phyloP scores from a whole-genome alignment of 176 grass and related monocot genomes.

The Dactylis glomerata region DNA sequence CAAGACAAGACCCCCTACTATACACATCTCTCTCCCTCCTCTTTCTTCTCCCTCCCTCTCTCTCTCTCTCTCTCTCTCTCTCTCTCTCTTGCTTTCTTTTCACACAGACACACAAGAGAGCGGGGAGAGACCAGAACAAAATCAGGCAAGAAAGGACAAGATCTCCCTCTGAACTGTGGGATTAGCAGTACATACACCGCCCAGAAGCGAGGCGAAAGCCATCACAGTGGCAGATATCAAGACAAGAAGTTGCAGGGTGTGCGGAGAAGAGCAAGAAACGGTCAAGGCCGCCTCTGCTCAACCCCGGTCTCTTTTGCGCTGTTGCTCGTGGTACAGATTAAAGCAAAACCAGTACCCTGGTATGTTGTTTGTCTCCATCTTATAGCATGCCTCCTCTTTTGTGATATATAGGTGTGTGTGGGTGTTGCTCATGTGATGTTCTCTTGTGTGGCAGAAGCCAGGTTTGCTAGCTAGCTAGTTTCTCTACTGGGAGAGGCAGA shows the following conservation, averaged over 20 bases:
- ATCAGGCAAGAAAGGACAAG: constrained; percentile 29
- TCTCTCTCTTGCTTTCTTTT: background rate
- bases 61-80: background rate
- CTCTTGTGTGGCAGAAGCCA: background rate
- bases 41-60: background rate
- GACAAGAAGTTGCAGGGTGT: constrained; percentile 32
- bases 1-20: constrained; percentile 24
- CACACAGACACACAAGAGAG: background rate
- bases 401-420: background rate
- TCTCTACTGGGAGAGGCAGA: background rate
- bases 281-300: background rate
- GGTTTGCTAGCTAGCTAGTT: background rate
- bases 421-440: background rate
- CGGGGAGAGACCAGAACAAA: constrained; percentile 22
- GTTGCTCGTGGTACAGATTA: constrained; percentile 11
- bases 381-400: background rate
- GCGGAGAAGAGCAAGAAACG: constrained; percentile 12
- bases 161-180: constrained; percentile 36
- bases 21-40: no score
- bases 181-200: background rate
- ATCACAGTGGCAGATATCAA: constrained; percentile 23
- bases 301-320: background rate
- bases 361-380: constrained; percentile 16
- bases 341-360: background rate
- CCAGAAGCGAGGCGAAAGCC: constrained; percentile 18